Base-by-base conservation (phyloP, 2,329 filamentous ascomycete species). In the Penicillium olsonii region DNA sequence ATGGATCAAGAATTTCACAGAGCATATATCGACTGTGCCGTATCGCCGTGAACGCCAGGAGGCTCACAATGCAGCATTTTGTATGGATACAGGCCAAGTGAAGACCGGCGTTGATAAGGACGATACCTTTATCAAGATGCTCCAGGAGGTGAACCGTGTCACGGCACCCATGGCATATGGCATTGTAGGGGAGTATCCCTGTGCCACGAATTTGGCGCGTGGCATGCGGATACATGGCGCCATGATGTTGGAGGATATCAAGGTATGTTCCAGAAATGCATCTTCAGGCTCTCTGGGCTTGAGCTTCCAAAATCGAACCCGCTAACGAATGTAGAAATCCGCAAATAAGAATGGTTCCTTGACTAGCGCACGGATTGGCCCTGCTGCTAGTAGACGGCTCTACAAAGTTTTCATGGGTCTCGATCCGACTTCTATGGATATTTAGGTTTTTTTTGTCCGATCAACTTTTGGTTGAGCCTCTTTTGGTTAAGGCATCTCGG, bases 21-120 rank as follows among this genome's bases (percentile, higher is more conserved):
- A 91, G 62, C 86, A 92, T 65, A 84, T 92, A 41, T 87, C 87
- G 7, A 88, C 85, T 1, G 83, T 87, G 18, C 88, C 87, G 0
- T 92, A 92, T 68, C 82, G 83, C 12, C 66, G 62, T 6, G 71
- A 77, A 46, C 66, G 71, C 26, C 72, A 75, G 45, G 76, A 79
- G 1, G 64, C 74, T 2, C 84, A 75, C 14, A 69, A 75, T 57
- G 67, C 73, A 3, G 70, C 81, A 0, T 92, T 92, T 66, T 92
- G 88, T 70, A 91, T 92, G 86, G 87, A 90, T 45, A 75, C 77
- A 1, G 88, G 88, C 0, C 88, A 92, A 69, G 86, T 92, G 35
- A 83, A 82, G 46, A 82, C 84, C 0, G 88, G 88, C 22, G 81
- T 87, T 22, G 80, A 83, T 37, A 71, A 78, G 2, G 67, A 73